Evolutionary conservation across 495 filamentous ascomycete genomes (phyloP), one percentile per base, ranked within the genome.

Genomic region (Opeltia flavorubescens): DNA sequence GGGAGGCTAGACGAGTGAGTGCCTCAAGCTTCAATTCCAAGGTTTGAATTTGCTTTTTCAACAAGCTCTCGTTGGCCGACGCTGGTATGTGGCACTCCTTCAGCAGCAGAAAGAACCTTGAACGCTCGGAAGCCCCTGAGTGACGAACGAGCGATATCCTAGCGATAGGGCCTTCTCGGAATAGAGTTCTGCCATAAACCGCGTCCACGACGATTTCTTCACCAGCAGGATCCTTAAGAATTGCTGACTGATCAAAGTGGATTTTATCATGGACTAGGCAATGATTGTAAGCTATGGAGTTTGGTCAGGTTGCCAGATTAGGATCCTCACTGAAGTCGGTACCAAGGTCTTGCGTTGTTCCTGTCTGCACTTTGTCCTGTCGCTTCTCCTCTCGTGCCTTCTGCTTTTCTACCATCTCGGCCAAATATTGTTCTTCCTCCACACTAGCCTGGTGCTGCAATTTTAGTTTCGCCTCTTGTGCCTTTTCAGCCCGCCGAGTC

Each of bases 381-480:
- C 61, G 47, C 62, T 73, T 55, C 43, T 63, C 52, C 39, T 53
- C 43, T 53, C 57, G 27, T 67, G 66, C 54, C 67, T 66, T 47
- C 59, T 77, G 33, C 51, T 94, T 79, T 44, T 86, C 74, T 24
- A 94, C 66, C 69, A 89, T 75, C 51, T 81, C 75, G 47, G 78
- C 75, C 23, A 93, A 68, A 23, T 78, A 75, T 24, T 80, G 72
- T 52, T 93, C 83, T 58, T 91, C 84, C 53, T 93, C 84, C 13
- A 61, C 64, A 12, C 69, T 69, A 29, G 67, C 73, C 41, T 81
- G 78, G 43, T 70, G 49, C 52, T 68, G 62, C 50, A 66, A 66
- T 20, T 66, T 65, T 18, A 68, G 52, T 52, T 73, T 68, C 33
- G 62, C 61, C 53, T 77, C 71, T 55, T 70, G 66, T n/a, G 53